These are phyloP conservation scores for Podosphaera fusca DNA, from an alignment of 2,329 filamentous ascomycete genomes.

Conservation along the genomic window DNA sequence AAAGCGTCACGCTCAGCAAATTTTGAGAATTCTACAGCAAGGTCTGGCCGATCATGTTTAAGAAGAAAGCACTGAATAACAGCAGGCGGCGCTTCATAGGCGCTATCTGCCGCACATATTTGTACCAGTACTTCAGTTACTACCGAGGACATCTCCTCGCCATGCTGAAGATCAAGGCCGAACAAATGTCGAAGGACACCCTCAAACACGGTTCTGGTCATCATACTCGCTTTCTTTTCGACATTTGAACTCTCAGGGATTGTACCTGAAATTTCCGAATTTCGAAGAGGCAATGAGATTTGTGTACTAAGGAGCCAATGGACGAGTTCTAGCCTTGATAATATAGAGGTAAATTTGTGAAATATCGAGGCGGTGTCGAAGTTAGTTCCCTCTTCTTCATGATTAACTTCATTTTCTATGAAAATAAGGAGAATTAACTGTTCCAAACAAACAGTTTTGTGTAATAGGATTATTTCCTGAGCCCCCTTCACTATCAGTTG, in stretches of 20 bases:
- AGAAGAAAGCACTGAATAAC: constrained; percentile 39
- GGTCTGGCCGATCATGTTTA: constrained; percentile 33
- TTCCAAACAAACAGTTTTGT: constrained; percentile 55
- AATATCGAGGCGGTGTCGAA: constrained; percentile 52
- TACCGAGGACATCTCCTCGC: constrained; percentile 29
- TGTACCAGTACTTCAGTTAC: constrained; percentile 46
- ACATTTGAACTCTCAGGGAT: constrained; percentile 5
- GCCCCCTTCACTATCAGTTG: constrained; percentile 53
- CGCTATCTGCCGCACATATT: constrained; percentile 38
- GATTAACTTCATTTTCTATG: constrained; percentile 62
- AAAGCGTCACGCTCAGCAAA: constrained; percentile 35
- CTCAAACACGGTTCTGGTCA: constrained; percentile 35
- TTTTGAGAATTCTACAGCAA: constrained; percentile 31
- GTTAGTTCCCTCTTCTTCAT: constrained; percentile 41
- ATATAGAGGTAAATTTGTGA: constrained; percentile 40
- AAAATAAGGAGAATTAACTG: constrained; percentile 66
- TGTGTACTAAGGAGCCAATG: constrained; percentile 41
- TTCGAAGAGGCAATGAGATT: constrained; percentile 24
- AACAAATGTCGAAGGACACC: constrained; percentile 39
- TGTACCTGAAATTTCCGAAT: constrained; percentile 19
- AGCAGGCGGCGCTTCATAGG: constrained; percentile 33
- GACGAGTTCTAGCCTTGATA: constrained; percentile 53
- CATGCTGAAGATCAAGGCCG: constrained; percentile 28
- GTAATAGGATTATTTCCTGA: constrained; percentile 53
- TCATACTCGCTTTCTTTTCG: constrained; percentile 21